Evolutionary conservation across 306 rosid species (phyloP), one percentile per base, ranked within the genome.

Genomic region (Cicer bijugum): DNA sequence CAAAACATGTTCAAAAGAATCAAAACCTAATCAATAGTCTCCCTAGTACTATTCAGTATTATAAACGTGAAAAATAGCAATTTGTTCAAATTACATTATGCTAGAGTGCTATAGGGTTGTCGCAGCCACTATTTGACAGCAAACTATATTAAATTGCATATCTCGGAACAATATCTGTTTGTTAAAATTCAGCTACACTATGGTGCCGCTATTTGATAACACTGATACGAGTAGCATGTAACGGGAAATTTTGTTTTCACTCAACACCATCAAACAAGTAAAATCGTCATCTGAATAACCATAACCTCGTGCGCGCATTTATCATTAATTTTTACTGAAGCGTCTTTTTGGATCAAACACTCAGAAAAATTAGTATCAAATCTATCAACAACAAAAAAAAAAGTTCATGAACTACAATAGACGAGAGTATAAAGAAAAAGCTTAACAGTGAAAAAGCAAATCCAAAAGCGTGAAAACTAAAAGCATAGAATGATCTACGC

Each of bases 341-440:
- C 50, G 15, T 62, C 75, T 70, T 15, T 5, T 11, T 23, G 16
- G 55, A 65, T 57, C 50, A 45, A 15, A 64, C 45, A 71, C 80
- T 19, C 9, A 38, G 20, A 65, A 63, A 50, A 77, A 64, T 52
- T 37, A 40, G 37, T 17, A 65, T 17, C 69, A 71, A 6, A 38
- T 48, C 39, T 8, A 72, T 6, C 3, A 64, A 55, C 12, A 46
- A 23, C 8, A 2, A 20, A 55, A 16, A 47, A 17, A 33, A 44
- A 45, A 57, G 12, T 45, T 59, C 55, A 35, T 12, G 5, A 72
- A 67, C 23, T 40, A 58, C 48, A 42, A 42, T n/a, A 39, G 33
- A 47, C 19, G 9, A 69, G 33, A 44, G 61, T 75, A 47, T 62
- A 72, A n/a, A 59, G 43, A 42, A 68, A 61, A 72, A 20, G 33